Evolutionary conservation across 2,329 filamentous ascomycete genomes (phyloP).

Genomic region (Aspergillus vadensis): DNA sequence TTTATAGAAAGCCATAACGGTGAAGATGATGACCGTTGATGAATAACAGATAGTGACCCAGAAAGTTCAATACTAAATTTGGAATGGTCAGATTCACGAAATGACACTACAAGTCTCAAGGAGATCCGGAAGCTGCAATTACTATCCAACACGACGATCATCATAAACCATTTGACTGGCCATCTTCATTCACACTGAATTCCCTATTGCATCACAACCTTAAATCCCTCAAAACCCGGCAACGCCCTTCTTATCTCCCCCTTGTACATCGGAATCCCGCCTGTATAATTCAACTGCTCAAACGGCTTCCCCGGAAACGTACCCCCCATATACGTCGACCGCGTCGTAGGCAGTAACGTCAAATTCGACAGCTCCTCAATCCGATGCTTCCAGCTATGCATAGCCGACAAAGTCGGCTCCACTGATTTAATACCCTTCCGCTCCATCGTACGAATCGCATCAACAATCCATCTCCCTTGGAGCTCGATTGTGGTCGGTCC

Average conservation of each 20-base stretch:
- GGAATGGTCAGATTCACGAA: too few species aligned
- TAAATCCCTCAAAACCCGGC: constrained; percentile 9
- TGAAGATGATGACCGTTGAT: too few species aligned
- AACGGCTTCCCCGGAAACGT: constrained; percentile 56
- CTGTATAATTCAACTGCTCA: constrained; percentile 53
- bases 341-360: constrained; percentile 53
- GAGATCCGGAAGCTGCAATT: too few species aligned
- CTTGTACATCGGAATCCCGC: constrained; percentile 20
- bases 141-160: too few species aligned
- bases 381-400: constrained; percentile 52
- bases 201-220: background rate
- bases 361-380: constrained; percentile 50
- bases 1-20: too few species aligned
- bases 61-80: too few species aligned
- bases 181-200: too few species aligned
- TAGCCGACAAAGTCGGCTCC: constrained; percentile 51
- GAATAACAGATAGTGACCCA: too few species aligned
- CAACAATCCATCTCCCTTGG: constrained; percentile 60
- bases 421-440: constrained; percentile 52
- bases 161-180: too few species aligned
- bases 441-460: constrained; percentile 53
- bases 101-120: too few species aligned
- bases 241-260: constrained; percentile 15
- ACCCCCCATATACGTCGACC: constrained; percentile 59
- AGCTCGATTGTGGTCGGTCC: constrained; percentile 58